These are phyloP conservation scores for Jimgerdemannia flammicorona DNA, from an alignment of 192 early-diverging fungal genomes.

Conservation along the genomic window DNA sequence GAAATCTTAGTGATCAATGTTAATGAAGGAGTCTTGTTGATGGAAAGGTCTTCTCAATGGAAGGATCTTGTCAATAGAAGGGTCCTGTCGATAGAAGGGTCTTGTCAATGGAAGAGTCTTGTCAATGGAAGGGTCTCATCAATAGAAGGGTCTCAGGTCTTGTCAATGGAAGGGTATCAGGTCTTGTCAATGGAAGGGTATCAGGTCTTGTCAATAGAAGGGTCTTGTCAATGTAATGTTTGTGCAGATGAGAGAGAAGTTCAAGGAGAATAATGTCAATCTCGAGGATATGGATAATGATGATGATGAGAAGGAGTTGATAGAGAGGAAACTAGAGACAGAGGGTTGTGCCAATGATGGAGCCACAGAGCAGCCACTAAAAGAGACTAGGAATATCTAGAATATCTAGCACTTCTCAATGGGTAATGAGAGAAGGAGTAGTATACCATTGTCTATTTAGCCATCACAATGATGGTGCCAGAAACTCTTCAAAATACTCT, in stretches of 20 bases:
- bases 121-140: too few relatives aligned
- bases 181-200: too few relatives aligned
- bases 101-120: too few relatives aligned
- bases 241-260: conserved; percentile 78
- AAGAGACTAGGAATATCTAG: conserved; percentile 43
- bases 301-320: conserved; percentile 49
- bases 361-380: conserved; percentile 2
- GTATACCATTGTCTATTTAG: not conserved
- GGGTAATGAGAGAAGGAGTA: conserved; percentile 35
- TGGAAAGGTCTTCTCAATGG: too few relatives aligned
- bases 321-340: conserved; percentile 23
- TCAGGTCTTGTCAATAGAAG: too few relatives aligned
- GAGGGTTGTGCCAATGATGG: conserved; percentile 14
- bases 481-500: not conserved
- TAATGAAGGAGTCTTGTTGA: too few relatives aligned
- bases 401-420: conserved; percentile 61
- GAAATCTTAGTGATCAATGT: too few relatives aligned
- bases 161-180: too few relatives aligned
- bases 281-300: conserved; percentile 67
- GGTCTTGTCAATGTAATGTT: conserved; percentile 55
- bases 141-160: too few relatives aligned
- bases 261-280: conserved; percentile 78
- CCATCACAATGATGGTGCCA: not conserved
- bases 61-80: too few relatives aligned
- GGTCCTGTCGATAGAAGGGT: too few relatives aligned